These are phyloP conservation scores for Aureobasidium sp. DNA, from an alignment of 2,329 filamentous ascomycete genomes.

Conservation along the genomic window DNA sequence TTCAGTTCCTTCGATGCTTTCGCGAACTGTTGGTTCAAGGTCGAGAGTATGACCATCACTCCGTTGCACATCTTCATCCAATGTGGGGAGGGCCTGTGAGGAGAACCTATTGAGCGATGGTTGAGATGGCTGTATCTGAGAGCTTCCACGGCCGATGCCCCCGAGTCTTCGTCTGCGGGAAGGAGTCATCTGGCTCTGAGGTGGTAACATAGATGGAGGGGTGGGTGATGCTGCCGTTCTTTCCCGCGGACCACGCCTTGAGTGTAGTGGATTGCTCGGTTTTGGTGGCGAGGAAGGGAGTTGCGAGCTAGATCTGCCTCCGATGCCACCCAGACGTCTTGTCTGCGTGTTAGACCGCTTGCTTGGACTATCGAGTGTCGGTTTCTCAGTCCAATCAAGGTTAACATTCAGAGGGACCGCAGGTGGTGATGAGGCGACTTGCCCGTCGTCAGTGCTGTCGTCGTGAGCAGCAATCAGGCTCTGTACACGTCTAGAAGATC, in stretches of 20 bases:
- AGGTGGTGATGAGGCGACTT: constrained; percentile 8
- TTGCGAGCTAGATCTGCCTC: constrained; percentile 10
- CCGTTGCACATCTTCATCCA: not conserved
- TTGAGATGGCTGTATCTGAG: constrained; percentile 5
- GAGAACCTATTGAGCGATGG: constrained; percentile 5
- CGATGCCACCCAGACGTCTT: constrained; percentile 4
- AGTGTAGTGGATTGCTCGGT: not conserved
- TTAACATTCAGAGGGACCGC: not conserved
- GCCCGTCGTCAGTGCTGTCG: constrained; percentile 6
- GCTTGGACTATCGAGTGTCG: not conserved
- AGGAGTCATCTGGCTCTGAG: constrained; percentile 1
- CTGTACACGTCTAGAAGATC: not conserved
- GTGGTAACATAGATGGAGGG: not conserved
- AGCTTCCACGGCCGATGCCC: constrained; percentile 7
- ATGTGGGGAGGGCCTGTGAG: not conserved
- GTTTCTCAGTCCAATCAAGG: not conserved
- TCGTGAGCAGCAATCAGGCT: not conserved
- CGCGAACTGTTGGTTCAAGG: not conserved
- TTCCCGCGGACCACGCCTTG: not conserved
- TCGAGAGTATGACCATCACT: not conserved
- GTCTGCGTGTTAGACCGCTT: not conserved
- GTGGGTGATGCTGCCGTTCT: constrained; percentile 1
- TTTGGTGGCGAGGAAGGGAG: not conserved
- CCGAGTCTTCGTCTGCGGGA: constrained; percentile 4
- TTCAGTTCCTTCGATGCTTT: not conserved